A percentile compares a stretch with the other conserved stretches of the same genome.
phyloP scores from a whole-genome alignment of 345 rosid species.

The Camelina sativa region DNA sequence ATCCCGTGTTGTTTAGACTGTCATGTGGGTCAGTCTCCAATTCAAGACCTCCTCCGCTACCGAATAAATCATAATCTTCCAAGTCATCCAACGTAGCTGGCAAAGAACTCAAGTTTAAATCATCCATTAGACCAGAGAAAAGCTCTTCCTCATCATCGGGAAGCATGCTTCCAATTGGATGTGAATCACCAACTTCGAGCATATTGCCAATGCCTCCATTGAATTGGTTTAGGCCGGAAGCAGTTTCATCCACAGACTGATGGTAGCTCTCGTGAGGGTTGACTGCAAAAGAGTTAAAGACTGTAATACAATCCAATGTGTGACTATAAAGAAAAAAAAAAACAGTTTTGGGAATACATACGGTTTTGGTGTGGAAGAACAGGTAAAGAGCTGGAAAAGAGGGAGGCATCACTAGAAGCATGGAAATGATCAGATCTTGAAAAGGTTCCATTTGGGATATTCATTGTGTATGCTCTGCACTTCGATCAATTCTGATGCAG shows the following conservation, averaged over 20 bases:
- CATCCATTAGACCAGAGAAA: constrained; percentile 71
- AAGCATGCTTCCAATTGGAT: constrained; percentile 54
- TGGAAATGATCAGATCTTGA: constrained; percentile 46
- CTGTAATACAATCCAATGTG: neutral
- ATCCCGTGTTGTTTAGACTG: constrained; percentile 46
- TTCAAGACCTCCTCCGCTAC: constrained; percentile 82
- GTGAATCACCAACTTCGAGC: constrained; percentile 46
- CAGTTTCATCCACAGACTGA: constrained; percentile 49
- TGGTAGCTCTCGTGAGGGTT: constrained; percentile 37
- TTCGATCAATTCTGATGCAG: constrained; percentile 34
- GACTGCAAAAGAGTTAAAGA: constrained; percentile 50
- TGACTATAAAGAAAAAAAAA: neutral
- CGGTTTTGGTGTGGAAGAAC: constrained; percentile 65
- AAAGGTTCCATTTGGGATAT: constrained; percentile 44
- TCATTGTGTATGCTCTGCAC: constrained; percentile 41
- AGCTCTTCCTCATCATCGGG: constrained; percentile 77
- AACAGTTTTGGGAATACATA: constrained; percentile 37
- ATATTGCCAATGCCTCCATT: constrained; percentile 40
- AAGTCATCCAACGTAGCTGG: constrained; percentile 64
- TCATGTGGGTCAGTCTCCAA: constrained; percentile 59
- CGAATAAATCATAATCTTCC: constrained; percentile 74
- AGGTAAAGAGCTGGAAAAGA: constrained; percentile 76
- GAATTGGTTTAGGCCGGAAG: constrained; percentile 43
- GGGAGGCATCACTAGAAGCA: constrained; percentile 58
- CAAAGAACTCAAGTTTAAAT: constrained; percentile 61